Evolutionary conservation across 768 basidiomycete genomes (phyloP), one percentile per base, ranked within the genome.

Genomic region (Tylopilus vinaceipallidus): DNA sequence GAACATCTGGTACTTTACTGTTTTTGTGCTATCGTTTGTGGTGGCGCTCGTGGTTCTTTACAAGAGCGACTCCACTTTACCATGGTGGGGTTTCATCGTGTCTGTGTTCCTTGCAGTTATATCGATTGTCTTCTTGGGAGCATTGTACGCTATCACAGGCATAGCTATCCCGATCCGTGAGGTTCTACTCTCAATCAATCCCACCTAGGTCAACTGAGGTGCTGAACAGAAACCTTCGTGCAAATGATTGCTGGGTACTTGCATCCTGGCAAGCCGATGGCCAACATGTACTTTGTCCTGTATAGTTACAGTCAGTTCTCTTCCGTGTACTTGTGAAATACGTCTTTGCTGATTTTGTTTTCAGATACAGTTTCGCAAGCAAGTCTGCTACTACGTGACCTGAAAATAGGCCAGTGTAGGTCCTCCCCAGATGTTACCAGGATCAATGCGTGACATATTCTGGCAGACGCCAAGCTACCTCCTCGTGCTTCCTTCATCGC

Each of bases 401-500:
- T 29, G 6, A 29, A 29, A 12, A 29, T 29, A 6, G 27, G 6
- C 27, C 27, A 40, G n/a, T n/a, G 16, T 39, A 24, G 10, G 39
- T 37, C 13, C 22, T 22, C 20, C 37, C 8, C 11, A 9, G 12
- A 29, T 29, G 27, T 29, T 29, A 6, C n/a, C n/a, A n/a, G n/a
- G n/a, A n/a, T n/a, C n/a, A n/a, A n/a, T n/a, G n/a, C n/a, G n/a
- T n/a, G n/a, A 56, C 29, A n/a, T 11, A 11, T 41, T 4, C n/a
- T 39, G 0, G 37, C 36, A 67, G 66, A 69, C 44, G 53, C 75
- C 22, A 85, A 85, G 67, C 74, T 86, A 38, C 81, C 83, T 32
- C 84, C 84, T 34, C 79, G 82, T 9, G 76, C 77, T 30, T 79
- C 83, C 1, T 85, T 86, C 65, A 72, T 74, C 19, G 80, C 80